Base-by-base conservation (phyloP, 495 filamentous ascomycete genomes). In the Neurospora intermedia region DNA sequence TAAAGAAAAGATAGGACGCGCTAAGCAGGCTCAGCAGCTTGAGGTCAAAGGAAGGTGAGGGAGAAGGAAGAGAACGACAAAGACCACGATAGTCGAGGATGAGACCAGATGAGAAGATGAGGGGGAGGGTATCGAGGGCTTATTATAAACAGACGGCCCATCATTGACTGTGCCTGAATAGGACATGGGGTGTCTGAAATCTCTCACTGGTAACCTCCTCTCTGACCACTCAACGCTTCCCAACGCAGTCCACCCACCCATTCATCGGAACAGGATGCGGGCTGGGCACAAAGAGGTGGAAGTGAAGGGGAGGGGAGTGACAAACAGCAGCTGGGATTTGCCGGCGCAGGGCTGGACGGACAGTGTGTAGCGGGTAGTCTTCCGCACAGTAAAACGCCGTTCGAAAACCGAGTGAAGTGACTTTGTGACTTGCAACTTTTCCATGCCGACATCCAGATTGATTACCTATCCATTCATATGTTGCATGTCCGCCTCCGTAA, bases 1-100 rank as follows among this genome's bases (percentile, higher is more conserved):
- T 43, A 43, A 73, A 75, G 73, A 40, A 74, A 73, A 41, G 77
- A 73, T 78, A 76, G 71, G 75, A 75, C 77, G 54, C 54, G 54
- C 54, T 66, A 66, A 66, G 54, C 54, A 66, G 54, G 54, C 77
- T 70, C 75, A 74, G 72, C 74, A 72, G 62, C 71, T 74, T 73
- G 71, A 6, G 66, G 69, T 42, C 54, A 70, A 75, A 75, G 18
- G 71, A 75, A 70, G 48, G 71, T 46, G n/a, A 39, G 6, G 62
- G 54, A 73, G 48, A 59, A 59, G 0, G 74, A 78, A 78, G 74
- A 71, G 73, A 75, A 78, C 43, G 71, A 43, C 72, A 70, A 43
- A 76, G 73, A 62, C 70, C 71, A 69, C 73, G 23, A 23, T 31
- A 15, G 43, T 48, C 35, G 23, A 35, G 42, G 31, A 59, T 31